Evolutionary conservation across 805 yeast species (phyloP).

Genomic region (Myxozyma monticola): DNA sequence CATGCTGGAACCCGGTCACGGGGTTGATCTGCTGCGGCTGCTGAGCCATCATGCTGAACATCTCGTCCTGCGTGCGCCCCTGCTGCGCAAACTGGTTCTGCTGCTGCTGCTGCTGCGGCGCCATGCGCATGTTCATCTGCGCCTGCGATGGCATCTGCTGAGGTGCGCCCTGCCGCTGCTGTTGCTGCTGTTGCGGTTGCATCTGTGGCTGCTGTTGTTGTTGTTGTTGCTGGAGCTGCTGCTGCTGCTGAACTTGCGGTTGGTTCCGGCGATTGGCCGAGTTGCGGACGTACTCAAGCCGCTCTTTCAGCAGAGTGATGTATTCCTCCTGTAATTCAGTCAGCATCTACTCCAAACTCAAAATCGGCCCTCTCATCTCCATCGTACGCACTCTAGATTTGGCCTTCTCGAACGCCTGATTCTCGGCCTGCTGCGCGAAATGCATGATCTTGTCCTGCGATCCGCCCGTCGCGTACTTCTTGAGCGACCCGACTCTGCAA

Average conservation of each 20-base stretch:
- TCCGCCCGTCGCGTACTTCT: slow-evolving; percentile 20
- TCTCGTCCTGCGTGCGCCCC: slow-evolving; percentile 4
- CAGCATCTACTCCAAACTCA: not conserved
- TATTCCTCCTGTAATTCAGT: slow-evolving; percentile 26
- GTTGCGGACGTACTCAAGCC: slow-evolving; percentile 26
- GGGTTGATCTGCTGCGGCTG: slow-evolving; percentile 17
- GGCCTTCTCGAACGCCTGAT: slow-evolving; percentile 25
- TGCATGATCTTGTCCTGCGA: slow-evolving; percentile 18
- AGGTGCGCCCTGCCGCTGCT: slow-evolving; percentile 13
- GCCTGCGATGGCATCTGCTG: slow-evolving; percentile 1
- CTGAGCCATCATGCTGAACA: not conserved
- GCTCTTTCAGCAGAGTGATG: slow-evolving; percentile 10
- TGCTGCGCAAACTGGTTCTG: slow-evolving; percentile 12
- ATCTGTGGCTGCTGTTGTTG: slow-evolving; percentile 7
- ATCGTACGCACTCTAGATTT: slow-evolving; percentile 20
- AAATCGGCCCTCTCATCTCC: not conserved
- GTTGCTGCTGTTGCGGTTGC: slow-evolving; percentile 22
- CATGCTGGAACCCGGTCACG: slow-evolving; percentile 14
- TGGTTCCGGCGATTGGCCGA: slow-evolving; percentile 10
- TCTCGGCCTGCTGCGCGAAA: slow-evolving; percentile 23
- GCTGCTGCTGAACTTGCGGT: slow-evolving; percentile 19
- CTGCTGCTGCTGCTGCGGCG: slow-evolving; percentile 21
- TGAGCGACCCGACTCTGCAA: slow-evolving; percentile 17
- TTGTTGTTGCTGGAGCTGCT: slow-evolving; percentile 15
- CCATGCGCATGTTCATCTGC: not conserved